Percentiles rank a stretch among this genome's conserved stretches.
Evolutionary conservation across 2,329 filamentous ascomycete species (phyloP).

Genomic region (Beauveria asiatica): DNA sequence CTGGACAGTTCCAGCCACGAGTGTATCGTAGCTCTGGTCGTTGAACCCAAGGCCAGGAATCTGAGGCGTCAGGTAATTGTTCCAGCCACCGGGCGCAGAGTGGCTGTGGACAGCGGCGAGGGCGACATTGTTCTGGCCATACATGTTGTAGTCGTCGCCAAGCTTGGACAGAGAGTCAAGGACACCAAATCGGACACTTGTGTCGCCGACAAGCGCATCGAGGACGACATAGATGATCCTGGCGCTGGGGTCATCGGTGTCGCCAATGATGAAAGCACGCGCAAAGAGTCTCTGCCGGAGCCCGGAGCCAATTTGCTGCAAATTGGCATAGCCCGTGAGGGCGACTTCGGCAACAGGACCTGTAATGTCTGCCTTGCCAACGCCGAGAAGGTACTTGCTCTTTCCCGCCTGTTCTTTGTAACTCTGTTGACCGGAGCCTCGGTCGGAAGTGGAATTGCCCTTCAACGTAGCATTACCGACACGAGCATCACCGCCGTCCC

Average conservation of each 20-base stretch:
- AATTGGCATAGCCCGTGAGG: constrained; percentile 84
- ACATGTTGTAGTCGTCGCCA: constrained; percentile 64
- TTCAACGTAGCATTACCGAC: background rate
- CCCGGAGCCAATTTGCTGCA: constrained; percentile 73
- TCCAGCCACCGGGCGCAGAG: constrained; percentile 82
- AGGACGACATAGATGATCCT: constrained; percentile 81
- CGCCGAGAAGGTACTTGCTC: constrained; percentile 41
- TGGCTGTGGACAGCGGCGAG: constrained; percentile 91
- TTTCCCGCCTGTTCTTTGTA: constrained; percentile 4
- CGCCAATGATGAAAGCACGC: constrained; percentile 78
- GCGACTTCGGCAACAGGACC: constrained; percentile 86
- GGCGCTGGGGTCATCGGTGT: constrained; percentile 54
- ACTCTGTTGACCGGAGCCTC: background rate
- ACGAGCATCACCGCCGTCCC: background rate
- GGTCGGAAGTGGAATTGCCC: background rate
- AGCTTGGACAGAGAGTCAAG: constrained; percentile 61
- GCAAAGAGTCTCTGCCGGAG: constrained; percentile 82
- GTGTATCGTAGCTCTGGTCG: constrained; percentile 76
- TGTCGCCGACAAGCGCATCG: constrained; percentile 81
- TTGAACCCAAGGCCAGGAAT: constrained; percentile 82
- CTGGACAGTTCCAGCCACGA: constrained; percentile 74
- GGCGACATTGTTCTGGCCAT: constrained; percentile 73
- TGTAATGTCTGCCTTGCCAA: constrained; percentile 51
- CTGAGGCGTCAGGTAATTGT: constrained; percentile 89
- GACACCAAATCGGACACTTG: constrained; percentile 76